A percentile compares a stretch with the other conserved stretches of the same genome.
Conservation (phyloP, 768 basidiomycete genomes). For the Amylocystis lapponica region DNA sequence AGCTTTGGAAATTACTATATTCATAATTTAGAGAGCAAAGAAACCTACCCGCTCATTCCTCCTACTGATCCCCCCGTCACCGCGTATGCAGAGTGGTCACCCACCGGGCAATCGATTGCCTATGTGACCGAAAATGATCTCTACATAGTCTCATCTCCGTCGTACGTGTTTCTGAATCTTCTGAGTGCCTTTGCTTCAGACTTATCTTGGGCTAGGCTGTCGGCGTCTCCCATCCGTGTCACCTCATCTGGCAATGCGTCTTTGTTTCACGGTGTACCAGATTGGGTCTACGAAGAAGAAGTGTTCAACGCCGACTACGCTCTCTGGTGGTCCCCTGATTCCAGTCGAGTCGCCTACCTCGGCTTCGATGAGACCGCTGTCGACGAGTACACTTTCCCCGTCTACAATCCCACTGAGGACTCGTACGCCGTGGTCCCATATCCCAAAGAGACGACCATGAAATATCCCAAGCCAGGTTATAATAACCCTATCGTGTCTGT, state of each 20-base stretch:
- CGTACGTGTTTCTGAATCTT: conserved; percentile 35
- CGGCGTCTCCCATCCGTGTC: conserved; percentile 57
- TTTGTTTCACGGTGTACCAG: conserved; percentile 90
- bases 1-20: conserved; percentile 90
- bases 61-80: conserved; percentile 67
- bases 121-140: conserved; percentile 86
- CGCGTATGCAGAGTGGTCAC: conserved; percentile 84
- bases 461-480: conserved; percentile 88
- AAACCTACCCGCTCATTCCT: conserved; percentile 64
- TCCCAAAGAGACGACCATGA: conserved; percentile 54
- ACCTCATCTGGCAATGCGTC: conserved; percentile 78
- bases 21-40: conserved; percentile 65
- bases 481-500: conserved; percentile 81
- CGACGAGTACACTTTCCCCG: conserved; percentile 78
- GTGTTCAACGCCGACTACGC: conserved; percentile 69
- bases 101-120: conserved; percentile 77
- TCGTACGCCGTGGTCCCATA: conserved; percentile 73
- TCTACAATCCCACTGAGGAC: conserved; percentile 84
- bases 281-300: conserved; percentile 98
- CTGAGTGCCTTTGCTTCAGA: background rate
- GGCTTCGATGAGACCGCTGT: conserved; percentile 85
- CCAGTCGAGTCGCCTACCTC: conserved; percentile 74
- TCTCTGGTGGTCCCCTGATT: conserved; percentile 90
- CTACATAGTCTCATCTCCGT: conserved; percentile 69
- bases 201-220: conserved; percentile 11